Evolutionary conservation across 2,329 filamentous ascomycete species (phyloP), one percentile per base, ranked within the genome.

Genomic region (Chrysosporium queenslandicum): DNA sequence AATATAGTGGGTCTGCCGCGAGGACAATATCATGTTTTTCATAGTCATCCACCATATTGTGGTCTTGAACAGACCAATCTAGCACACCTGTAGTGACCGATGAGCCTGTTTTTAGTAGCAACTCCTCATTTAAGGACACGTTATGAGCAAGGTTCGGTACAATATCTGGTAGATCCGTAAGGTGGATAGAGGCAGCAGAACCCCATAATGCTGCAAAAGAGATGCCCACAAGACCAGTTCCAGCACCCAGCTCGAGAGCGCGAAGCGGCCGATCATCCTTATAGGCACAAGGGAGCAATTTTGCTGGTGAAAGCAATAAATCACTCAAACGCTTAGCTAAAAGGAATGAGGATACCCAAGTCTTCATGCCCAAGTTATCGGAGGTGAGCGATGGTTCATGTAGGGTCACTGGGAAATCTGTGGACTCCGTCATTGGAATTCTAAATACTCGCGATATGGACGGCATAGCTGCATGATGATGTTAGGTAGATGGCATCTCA

Each of bases 301-400:
- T 53, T 12, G 64, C 61, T 6, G 65, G 57, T 3, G 65, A 59
- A 12, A 65, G 64, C 52, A 71, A 81, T 3, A 70, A 51, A 3
- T 53, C 58, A 53, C 67, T 62, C 23, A 97, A 77, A 21, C 86
- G 81, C 59, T 80, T 84, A 0, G 91, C 85, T 3, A 97, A 80
- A 1, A 94, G 77, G 63, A 89, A 94, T 0, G 89, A 91, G 0
- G 89, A 91, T 0, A 86, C 87, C 92, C 92, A 97, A 0, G 92
- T 98, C 68, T 98, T 97, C 66, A 94, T 77, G 1, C 92, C 92
- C 16, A 97, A 75, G 54, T 87, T 86, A 67, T 96, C 91, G 5
- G 86, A 86, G 0, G 87, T 94, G 52, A 97, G 74, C 0, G 89
- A 83, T 1, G 92, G 92, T 65, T 98, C 92, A 53, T 87, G 79